phyloP scores from a whole-genome alignment of 1,139 yeast genomes.

The Saccharomycopsis hybrid region DNA sequence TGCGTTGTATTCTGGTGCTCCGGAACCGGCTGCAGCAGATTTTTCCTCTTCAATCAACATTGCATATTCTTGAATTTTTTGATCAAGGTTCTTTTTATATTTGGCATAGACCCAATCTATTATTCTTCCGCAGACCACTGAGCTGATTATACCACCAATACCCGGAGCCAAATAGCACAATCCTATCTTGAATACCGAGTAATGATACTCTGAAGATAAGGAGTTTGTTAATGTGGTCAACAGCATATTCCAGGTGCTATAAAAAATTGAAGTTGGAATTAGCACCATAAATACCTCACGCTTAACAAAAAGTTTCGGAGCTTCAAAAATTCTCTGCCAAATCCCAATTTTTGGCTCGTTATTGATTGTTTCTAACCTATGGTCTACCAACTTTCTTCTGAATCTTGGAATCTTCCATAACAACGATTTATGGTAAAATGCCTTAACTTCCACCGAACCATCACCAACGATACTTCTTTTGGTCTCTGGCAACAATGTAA shows the following conservation, averaged over 20 bases:
- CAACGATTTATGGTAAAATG: constrained; percentile 38
- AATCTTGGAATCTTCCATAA: constrained; percentile 5
- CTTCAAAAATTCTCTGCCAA: constrained; percentile 31
- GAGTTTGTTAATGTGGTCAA: constrained; percentile 58
- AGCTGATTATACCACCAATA: constrained; percentile 48
- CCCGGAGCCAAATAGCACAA: constrained; percentile 58
- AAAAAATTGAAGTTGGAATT: constrained; percentile 54
- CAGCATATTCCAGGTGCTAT: constrained; percentile 63
- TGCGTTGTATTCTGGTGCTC: constrained; percentile 21
- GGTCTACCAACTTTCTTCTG: not conserved
- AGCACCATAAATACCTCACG: constrained; percentile 33
- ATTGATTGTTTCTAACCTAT: constrained; percentile 1
- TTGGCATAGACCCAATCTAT: constrained; percentile 41
- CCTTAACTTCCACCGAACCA: constrained; percentile 44
- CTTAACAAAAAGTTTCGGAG: constrained; percentile 34
- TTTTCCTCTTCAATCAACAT: not conserved
- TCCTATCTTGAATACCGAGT: constrained; percentile 51
- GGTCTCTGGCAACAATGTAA: constrained; percentile 61
- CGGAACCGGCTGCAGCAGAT: not conserved
- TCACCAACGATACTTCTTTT: constrained; percentile 63
- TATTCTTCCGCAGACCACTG: constrained; percentile 41
- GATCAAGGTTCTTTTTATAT: constrained; percentile 20
- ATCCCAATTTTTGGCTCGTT: constrained; percentile 28
- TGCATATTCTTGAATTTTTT: no score
- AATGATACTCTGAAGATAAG: constrained; percentile 42